Evolutionary conservation across 352 stramenopile species (phyloP), one percentile per base, ranked within the genome.

Genomic region (Globisporangium alternatum): DNA sequence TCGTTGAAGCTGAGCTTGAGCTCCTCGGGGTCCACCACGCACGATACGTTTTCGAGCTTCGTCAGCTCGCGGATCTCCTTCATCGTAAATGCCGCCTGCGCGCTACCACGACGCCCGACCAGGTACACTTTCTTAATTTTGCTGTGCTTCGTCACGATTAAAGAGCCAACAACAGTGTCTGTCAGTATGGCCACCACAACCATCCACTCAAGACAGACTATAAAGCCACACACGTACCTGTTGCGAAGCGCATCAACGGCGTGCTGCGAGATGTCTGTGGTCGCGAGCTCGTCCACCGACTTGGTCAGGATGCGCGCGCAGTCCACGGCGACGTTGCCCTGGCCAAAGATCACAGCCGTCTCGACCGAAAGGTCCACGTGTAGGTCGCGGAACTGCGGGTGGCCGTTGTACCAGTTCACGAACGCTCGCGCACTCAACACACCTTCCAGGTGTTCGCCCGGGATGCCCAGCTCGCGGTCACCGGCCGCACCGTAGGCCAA

Each of bases 391-490:
- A 97, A 98, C 7, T 97, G 83, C 8, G 96, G 96, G 81, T 99
- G 97, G 44, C 95, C 97, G 70, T 99, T 99, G 85, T 99, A 99
- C 97, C 97, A 99, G 74, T 98, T 97, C 13, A 99, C 97, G 72
- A 99, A 99, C 62, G 92, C 81, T 22, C 96, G 78, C 5, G 97
- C 93, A 33, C 80, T 90, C 55, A 98, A 64, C 17, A 99, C 90
- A 30, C 80, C 80, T 0, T 55, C 19, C 3, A 93, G 71, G 9
- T 83, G 62, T 68, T 98, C 93, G 17, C 91, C 93, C 15, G 87
- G 86, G 47, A 99, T 78, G 33, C 80, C 79, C 3, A 99, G 75
- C 60, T 86, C 76, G 25, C 78, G 81, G 72, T 98, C 96, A n/a
- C 81, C 87, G 56, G 90, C 80, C 41, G 96, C 97, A 12, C 98